Percentiles rank a stretch among this genome's conserved stretches.
These are phyloP conservation scores for Liriodendron chinense DNA, from an alignment of 164 flowering plant genomes.

Conservation along the genomic window DNA sequence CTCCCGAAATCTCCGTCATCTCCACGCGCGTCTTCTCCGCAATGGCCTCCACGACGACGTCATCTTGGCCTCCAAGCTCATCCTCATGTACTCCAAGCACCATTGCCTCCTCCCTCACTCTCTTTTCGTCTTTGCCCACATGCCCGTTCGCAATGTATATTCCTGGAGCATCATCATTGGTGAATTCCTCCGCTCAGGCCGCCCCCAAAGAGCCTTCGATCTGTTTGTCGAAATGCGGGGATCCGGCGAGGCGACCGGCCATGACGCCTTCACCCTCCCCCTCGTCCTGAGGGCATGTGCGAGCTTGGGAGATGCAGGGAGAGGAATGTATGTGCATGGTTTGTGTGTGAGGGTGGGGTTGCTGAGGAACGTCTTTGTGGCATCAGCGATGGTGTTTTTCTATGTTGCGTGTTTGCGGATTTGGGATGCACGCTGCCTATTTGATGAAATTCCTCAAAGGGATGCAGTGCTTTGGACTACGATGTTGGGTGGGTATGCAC, in stretches of 20 bases:
- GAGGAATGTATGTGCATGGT: conserved; percentile 16
- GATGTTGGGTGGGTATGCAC: conserved; percentile 24
- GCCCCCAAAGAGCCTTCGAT: neutral
- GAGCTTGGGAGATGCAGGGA: neutral
- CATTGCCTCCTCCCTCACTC: conserved; percentile 14
- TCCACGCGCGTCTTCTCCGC: conserved; percentile 20
- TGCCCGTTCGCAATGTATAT: conserved; percentile 22
- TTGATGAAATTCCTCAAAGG: conserved; percentile 19
- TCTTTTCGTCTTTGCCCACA: conserved; percentile 19
- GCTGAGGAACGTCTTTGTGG: conserved; percentile 19
- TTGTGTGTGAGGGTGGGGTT: conserved; percentile 15
- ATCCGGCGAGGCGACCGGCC: conserved; percentile 1
- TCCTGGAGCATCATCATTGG: conserved; percentile 31
- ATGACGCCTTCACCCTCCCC: conserved; percentile 18
- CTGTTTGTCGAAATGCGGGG: conserved; percentile 14
- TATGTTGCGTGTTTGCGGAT: conserved; percentile 12
- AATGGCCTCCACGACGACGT: conserved; percentile 17
- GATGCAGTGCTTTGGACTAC: conserved; percentile 26
- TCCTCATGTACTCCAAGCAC: conserved; percentile 23
- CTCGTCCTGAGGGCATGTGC: conserved; percentile 19
- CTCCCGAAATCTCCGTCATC: conserved; percentile 6
- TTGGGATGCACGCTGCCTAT: conserved; percentile 10
- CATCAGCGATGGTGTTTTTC: conserved; percentile 20
- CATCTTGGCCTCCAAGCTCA: conserved; percentile 21
- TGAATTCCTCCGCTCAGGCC: conserved; percentile 17